Base-by-base conservation (phyloP, 495 filamentous ascomycete genomes). In the Penicillium silybi region DNA sequence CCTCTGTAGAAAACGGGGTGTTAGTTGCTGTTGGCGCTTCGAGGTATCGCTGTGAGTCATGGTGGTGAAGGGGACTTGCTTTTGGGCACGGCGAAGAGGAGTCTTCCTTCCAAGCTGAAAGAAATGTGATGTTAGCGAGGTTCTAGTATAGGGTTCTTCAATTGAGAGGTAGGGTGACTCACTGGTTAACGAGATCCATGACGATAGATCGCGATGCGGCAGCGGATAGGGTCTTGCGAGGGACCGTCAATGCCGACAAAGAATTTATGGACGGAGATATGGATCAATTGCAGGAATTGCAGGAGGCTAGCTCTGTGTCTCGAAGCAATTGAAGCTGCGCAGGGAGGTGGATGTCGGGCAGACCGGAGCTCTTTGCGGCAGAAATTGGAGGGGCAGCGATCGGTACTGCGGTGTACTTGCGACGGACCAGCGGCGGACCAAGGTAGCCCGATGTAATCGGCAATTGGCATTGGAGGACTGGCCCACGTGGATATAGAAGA, bases 41-140 rank as follows among this genome's bases (percentile, higher is more conserved):
- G 41, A 26, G 17, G 1, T 35, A 7, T 47, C 3, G 25, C 39
- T 48, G 46, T 66, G 63, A 69, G 55, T 64, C 58, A 65, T 52
- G 11, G 29, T 3, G 48, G 38, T 15, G 41, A 46, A 50, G 50
- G 45, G 42, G 46, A 84, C 88, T 69, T 75, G 90, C 91, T 98
- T 75, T 98, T 98, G 40, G 93, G 93, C 18, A 97, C 90, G 51
- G 93, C 93, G 65, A 98, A 97, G 53, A 98, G 82, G 41, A 97
- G 83, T 59, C 92, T 86, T 69, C 90, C 90, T 78, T 91, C 90
- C 63, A 97, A 78, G 77, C 73, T 70, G 52, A 16, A 22, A 2
- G 19, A 44, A 43, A 27, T 59, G 43, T 44, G 8, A 22, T 16
- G 41, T 62, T 43, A 53, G 45, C 16, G 22, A 19, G 9, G 13